Conservation (phyloP, 352 stramenopile genomes). For the Phytophthora megakarya region DNA sequence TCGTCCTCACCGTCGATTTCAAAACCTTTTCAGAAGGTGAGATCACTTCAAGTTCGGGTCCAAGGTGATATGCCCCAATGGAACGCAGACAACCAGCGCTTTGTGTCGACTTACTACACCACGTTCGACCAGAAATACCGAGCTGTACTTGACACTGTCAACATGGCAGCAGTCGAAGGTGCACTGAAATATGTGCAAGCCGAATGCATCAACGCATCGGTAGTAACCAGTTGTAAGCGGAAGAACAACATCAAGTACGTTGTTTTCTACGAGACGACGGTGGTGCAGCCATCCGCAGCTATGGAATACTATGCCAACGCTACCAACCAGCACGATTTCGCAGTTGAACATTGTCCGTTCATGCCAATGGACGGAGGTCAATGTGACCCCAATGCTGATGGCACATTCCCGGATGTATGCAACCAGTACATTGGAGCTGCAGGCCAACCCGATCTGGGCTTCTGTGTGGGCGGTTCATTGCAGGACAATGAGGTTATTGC, state of each 20-base stretch:
- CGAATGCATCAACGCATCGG: constrained; percentile 59
- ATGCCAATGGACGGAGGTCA: constrained; percentile 63
- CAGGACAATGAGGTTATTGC: constrained; percentile 55
- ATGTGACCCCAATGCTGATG: constrained; percentile 52
- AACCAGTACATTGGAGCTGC: constrained; percentile 59
- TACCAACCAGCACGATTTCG: constrained; percentile 35
- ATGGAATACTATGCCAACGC: constrained; percentile 51
- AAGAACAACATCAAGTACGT: constrained; percentile 70
- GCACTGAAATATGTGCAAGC: constrained; percentile 68
- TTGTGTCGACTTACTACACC: constrained; percentile 44
- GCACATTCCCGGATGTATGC: constrained; percentile 42
- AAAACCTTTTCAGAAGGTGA: constrained; percentile 45
- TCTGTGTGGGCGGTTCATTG: constrained; percentile 49
- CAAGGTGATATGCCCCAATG: constrained; percentile 53
- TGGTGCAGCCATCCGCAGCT: constrained; percentile 47
- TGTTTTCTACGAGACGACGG: constrained; percentile 64
- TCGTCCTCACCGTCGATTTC: background rate
- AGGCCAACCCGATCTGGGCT: constrained; percentile 49
- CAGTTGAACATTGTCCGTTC: constrained; percentile 57
- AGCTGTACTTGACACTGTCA: constrained; percentile 54
- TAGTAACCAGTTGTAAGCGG: constrained; percentile 46
- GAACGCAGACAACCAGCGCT: constrained; percentile 39
- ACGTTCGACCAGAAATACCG: constrained; percentile 49
- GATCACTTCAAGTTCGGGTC: constrained; percentile 53
- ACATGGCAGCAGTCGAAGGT: constrained; percentile 57